Evolutionary conservation across 73 alveolate genomes (phyloP).

Genomic region (Uronychia setigera): DNA sequence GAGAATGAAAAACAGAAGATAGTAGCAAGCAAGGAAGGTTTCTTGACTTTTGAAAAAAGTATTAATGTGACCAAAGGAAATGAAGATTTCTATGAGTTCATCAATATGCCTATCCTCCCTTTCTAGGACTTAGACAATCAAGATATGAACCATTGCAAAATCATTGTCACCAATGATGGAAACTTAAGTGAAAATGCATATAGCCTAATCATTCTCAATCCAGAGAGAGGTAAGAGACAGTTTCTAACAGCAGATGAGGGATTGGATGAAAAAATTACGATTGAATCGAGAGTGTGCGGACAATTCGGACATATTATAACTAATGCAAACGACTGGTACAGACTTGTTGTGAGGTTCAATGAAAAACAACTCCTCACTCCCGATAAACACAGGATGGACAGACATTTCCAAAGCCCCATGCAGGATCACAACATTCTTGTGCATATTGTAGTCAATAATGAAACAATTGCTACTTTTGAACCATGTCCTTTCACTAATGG

Average conservation of each 20-base stretch:
- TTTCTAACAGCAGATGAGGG: background rate
- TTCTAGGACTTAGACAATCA: background rate
- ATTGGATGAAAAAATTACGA: background rate
- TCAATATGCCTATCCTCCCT: constrained; percentile 2
- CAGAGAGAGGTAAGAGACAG: background rate
- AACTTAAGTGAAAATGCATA: background rate
- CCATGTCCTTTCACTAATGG: background rate
- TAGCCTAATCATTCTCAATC: background rate
- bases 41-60: background rate
- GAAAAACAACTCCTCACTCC: background rate
- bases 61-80: background rate
- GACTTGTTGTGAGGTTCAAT: background rate
- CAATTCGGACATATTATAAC: background rate
- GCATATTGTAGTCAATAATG: background rate
- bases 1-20: background rate
- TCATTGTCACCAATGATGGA: background rate
- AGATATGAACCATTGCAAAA: background rate
- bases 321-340: background rate
- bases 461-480: background rate
- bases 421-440: background rate
- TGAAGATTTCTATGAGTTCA: background rate
- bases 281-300: background rate
- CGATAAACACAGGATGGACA: background rate
- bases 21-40: background rate
- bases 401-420: background rate